These are phyloP conservation scores for Alnus glutinosa DNA, from an alignment of 306 rosid genomes.

Conservation along the genomic window DNA sequence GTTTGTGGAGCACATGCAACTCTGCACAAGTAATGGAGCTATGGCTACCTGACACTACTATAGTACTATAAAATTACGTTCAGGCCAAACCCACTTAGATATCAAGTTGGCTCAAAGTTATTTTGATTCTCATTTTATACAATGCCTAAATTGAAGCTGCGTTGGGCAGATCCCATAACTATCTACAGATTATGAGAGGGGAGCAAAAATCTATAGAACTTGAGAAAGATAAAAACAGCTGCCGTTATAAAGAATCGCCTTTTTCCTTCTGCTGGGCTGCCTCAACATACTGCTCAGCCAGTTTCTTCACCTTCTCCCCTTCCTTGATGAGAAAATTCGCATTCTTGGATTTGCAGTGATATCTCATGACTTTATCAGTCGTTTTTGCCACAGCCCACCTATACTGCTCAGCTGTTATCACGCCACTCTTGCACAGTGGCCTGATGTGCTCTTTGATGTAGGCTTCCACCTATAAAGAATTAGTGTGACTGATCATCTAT, in stretches of 20 bases:
- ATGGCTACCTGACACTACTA: background rate
- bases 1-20: background rate
- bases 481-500: constrained; percentile 16
- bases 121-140: constrained; percentile 14
- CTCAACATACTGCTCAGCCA: constrained; percentile 88
- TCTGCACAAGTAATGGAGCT: background rate
- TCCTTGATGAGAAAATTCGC: constrained; percentile 94
- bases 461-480: constrained; percentile 72
- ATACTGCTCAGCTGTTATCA: constrained; percentile 85
- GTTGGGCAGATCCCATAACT: constrained; percentile 23
- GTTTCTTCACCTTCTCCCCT: constrained; percentile 98
- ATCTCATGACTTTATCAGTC: constrained; percentile 89
- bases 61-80: background rate
- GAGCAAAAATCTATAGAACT: constrained; percentile 21
- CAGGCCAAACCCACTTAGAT: background rate
- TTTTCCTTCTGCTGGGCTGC: constrained; percentile 69
- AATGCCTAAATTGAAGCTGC: constrained; percentile 21
- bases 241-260: constrained; percentile 30
- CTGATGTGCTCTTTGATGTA: constrained; percentile 93
- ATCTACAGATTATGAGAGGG: constrained; percentile 9
- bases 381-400: constrained; percentile 89
- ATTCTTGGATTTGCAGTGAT: constrained; percentile 79
- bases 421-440: constrained; percentile 92
- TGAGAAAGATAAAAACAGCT: constrained; percentile 1
- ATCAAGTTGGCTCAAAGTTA: background rate